Base-by-base conservation (phyloP, 306 rosid species). In the Albizia julibrissin region DNA sequence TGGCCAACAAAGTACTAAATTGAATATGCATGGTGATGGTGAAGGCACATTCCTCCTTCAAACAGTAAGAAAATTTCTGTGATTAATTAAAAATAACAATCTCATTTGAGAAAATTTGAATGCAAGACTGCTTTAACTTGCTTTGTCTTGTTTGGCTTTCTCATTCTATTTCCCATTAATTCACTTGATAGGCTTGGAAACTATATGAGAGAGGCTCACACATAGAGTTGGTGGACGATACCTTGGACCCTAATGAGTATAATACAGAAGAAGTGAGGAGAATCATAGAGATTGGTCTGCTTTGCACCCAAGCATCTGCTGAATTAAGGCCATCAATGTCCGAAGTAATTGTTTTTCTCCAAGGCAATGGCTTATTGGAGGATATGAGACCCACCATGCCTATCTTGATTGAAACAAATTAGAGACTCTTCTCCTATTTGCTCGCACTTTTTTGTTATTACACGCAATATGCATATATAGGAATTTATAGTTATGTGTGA, bases 321-420 rank as follows among this genome's bases (percentile, higher is more conserved):
- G 74, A 80, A 18, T 19, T 69, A 52, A 90, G 97, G 74, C 94
- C 97, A 82, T 78, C 90, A 44, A 92, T 92, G 97, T 87, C 94
- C 78, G 90, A 92, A 86, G 74, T 86, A 1, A 89, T 82, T 2
- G 82, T 84, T 66, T 58, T 87, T 8, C 91, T 92, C 2, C 88
- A 86, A 90, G 52, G 80, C 62, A 89, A 78, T 66, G 59, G 75
- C 14, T 72, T 85, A 22, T 1, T 71, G 52, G 88, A 83, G 62
- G 43, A 82, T 14, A 61, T 80, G 62, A 81, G 73, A 19, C 92
- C 88, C 14, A 72, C 84, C 74, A 89, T 82, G 89, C 97, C 94
- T 0, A 86, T 88, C 14, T 90, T 90, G 68, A 74, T 92, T 68
- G 91, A 92, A 16, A 70, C 91, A 19, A 52, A 52, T 52, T 52